Evolutionary conservation across 1,139 yeast species (phyloP).

Genomic region (Wickerhamomyces sp.): DNA sequence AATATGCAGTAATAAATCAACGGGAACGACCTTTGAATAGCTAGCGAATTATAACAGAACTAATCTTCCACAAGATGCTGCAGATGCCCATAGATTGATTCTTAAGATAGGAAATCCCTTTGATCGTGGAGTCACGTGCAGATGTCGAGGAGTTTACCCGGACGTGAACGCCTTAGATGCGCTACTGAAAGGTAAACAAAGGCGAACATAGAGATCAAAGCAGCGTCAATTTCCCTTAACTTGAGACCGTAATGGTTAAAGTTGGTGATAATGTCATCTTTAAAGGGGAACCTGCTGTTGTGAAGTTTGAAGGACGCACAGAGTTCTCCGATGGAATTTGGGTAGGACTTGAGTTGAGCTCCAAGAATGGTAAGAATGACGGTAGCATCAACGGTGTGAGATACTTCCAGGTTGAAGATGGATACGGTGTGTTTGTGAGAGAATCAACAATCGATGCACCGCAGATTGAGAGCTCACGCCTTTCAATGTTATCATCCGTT

Average conservation of each 20-base stretch:
- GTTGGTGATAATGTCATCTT: slow-evolving; percentile 42
- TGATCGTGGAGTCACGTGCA: too few relatives aligned
- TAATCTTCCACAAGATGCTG: too few relatives aligned
- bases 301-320: slow-evolving; percentile 48
- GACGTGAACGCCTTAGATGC: too few relatives aligned
- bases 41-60: too few relatives aligned
- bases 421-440: slow-evolving; percentile 59
- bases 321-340: slow-evolving; percentile 62
- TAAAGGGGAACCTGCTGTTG: slow-evolving; percentile 38
- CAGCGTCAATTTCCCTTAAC: not conserved
- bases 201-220: not conserved
- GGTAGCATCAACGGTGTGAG: slow-evolving; percentile 63
- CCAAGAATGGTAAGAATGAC: slow-evolving; percentile 68
- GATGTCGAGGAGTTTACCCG: too few relatives aligned
- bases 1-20: too few relatives aligned
- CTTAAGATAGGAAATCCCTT: too few relatives aligned
- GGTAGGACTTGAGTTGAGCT: slow-evolving; percentile 73
- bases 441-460: slow-evolving; percentile 12
- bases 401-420: slow-evolving; percentile 50
- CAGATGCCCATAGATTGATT: too few relatives aligned
- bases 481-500: not conserved
- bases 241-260: slow-evolving; percentile 4
- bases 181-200: not conserved
- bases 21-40: too few relatives aligned
- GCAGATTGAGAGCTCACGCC: not conserved